Conservation (phyloP, 352 stramenopile species). For the Pythium oligandrum region DNA sequence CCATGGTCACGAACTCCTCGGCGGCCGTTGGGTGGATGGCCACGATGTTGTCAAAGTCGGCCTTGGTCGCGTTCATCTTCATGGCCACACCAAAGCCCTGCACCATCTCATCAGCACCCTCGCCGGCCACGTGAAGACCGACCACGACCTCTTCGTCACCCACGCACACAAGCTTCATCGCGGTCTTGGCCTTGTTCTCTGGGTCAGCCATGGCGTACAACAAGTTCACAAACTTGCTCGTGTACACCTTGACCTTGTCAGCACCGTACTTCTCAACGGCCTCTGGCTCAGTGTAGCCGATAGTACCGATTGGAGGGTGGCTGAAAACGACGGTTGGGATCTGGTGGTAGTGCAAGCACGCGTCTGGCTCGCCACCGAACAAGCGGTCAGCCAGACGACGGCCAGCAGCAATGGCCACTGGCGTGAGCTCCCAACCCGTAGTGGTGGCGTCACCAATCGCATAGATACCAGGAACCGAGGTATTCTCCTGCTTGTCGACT, state of each 20-base stretch:
- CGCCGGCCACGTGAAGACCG: constrained; percentile 95
- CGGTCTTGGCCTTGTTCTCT: constrained; percentile 91
- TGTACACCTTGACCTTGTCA: constrained; percentile 95
- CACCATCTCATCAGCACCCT: constrained; percentile 96
- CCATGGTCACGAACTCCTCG: constrained; percentile 97
- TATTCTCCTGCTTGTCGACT: constrained; percentile 91
- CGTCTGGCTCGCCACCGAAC: constrained; percentile 80
- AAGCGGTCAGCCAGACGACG: constrained; percentile 88
- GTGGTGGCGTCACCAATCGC: constrained; percentile 91
- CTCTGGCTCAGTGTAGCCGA: constrained; percentile 92
- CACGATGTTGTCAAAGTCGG: constrained; percentile 94
- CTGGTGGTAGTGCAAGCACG: constrained; percentile 87
- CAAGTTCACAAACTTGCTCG: constrained; percentile 94
- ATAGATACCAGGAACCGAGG: constrained; percentile 82
- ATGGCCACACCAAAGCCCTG: constrained; percentile 98
- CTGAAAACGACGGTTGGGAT: constrained; percentile 97
- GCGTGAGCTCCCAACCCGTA: constrained; percentile 84
- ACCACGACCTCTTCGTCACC: constrained; percentile 92
- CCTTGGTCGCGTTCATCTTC: constrained; percentile 98
- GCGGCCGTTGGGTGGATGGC: constrained; percentile 95
- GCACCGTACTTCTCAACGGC: constrained; percentile 90
- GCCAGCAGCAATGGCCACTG: constrained; percentile 86
- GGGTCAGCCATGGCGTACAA: constrained; percentile 90
- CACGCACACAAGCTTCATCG: constrained; percentile 93
- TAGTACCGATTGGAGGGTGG: constrained; percentile 94